Base-by-base conservation (phyloP, 108 stramenopile genomes). In the Skeletonema marinoi region DNA sequence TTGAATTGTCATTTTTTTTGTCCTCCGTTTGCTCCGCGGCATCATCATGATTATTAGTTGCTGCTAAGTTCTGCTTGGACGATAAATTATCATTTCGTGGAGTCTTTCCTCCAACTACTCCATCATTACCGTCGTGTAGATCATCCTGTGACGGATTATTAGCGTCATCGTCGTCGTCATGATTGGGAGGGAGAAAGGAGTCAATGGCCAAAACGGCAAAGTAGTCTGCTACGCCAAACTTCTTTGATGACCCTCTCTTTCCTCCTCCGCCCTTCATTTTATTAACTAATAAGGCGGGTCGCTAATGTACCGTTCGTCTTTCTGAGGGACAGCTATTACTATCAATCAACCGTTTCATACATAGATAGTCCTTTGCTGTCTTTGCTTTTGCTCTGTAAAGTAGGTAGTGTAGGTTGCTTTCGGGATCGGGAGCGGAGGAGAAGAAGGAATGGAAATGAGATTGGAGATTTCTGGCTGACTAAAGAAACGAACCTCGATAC, bases 201-300 rank as follows among this genome's bases (percentile, higher is more conserved):
- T 66, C 88, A 5, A 95, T 88, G 29, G 92, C 94, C 41, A 95
- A 60, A 13, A 92, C 85, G 46, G 92, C 90, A 80, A 95, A 95
- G 74, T 95, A 95, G 70, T 95, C 94, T 10, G 94, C 94, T 32
- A 95, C 92, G 35, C 92, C 90, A 39, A 39, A 39, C 7, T 65
- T 79, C 10, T 58, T 75, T 31, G 36, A 65, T 19, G 48, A 39
- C 2, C 25, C 12, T 48, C 50, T 50, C 32, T 56, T 56, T 56
- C 54, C 54, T 25, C 19, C 54, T 56, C 54, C 54, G 25, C 8
- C 54, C 54, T 56, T 56, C 25, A 25, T 56, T 25, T 25, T 56
- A 7, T 4, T 25, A n/a, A 0, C 21, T 25, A n/a, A n/a, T n/a
- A n/a, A n/a, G n/a, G n/a, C n/a, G n/a, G n/a, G n/a, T n/a, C n/a